Base-by-base conservation (phyloP, 352 stramenopile genomes). In the Aphanomyces invadans region DNA sequence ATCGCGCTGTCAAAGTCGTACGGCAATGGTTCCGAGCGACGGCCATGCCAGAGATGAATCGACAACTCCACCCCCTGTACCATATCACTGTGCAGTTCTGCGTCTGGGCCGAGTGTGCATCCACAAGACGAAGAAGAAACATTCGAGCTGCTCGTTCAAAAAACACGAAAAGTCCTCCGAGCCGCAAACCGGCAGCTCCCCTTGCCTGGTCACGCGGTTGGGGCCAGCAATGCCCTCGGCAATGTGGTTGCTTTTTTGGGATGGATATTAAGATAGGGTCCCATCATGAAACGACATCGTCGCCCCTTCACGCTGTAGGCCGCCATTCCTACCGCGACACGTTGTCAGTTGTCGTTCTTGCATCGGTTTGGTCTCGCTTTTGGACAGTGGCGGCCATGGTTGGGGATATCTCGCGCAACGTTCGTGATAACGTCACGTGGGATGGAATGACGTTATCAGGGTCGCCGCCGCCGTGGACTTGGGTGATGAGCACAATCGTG, bases 361-460 rank as follows among this genome's bases (percentile, higher is more conserved):
- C n/a, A n/a, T n/a, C n/a, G n/a, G n/a, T n/a, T n/a, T n/a, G n/a
- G n/a, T n/a, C n/a, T n/a, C n/a, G n/a, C n/a, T n/a, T n/a, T 61
- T 93, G 84, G 60, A 98, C 83, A 26, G 74, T 80, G 54, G 88
- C 71, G 15, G 94, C 78, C 32, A 90, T 80, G 63, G 95, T 78
- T 7, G 89, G 78, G 68, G 91, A 90, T 44, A 98, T 92, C 56
- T 92, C 86, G 4, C 95, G 90, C 67, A 98, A 95, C 12, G 95
- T 98, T 23, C 95, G 94, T 10, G 74, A 80, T 10, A 98, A 71
- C 5, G 76, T 76, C 5, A 85, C 91, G 11, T 72, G 82, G 1
- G 76, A 77, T 17, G 95, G 91, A 70, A 98, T 98, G 64, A 98
- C 89, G 73, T 98, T 98, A 73, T 96, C 96, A 4, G 91, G n/a